Base-by-base conservation (phyloP, 768 basidiomycete genomes). In the Macrolepiota albuminosa region DNA sequence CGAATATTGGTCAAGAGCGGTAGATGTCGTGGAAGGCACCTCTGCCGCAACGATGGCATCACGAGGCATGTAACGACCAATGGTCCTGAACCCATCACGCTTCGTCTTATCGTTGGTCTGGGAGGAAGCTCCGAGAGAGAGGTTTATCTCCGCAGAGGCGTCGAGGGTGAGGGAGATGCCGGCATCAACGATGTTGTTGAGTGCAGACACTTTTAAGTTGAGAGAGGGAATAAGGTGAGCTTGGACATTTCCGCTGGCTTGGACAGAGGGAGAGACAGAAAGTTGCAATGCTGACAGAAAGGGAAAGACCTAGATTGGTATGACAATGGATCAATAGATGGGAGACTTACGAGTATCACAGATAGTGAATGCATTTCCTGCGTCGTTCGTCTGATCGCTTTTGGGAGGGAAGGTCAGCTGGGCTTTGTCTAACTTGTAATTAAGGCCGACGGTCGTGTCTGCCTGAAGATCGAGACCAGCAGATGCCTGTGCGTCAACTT, bases 151-250 rank as follows among this genome's bases (percentile, higher is more conserved):
- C 0, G 76, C 75, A 24, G 68, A 73, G 2, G 75, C 69, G 50
- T 81, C 78, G 49, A 80, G 64, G 2, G 76, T 71, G 42, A 83
- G 63, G 67, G 77, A 81, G 24, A 84, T 64, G 0, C 66, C 69
- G 10, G 79, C 75, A 6, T 73, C 63, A 3, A 71, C 76, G 10
- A 64, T 55, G 31, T 70, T 71, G 13, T 64, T 73, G 1, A 84
- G 69, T 3, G 78, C 78, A 7, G 68, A 66, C 37, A 85, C 65
- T 5, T 79, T 78, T 55, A 85, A 69, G 56, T 78, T 76, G 51
- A 83, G 60, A 40, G 70, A 69, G 0, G 82, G 84, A 58, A 80
- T 82, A 39, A 84, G 67, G 64, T 84, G 81, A 2, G 76, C 81
- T 31, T 72, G 68, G 31, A 84, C 60, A 3, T 67, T 73, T 13